Conservation (phyloP, 257 asterid species). For the Rehmannia glutinosa region DNA sequence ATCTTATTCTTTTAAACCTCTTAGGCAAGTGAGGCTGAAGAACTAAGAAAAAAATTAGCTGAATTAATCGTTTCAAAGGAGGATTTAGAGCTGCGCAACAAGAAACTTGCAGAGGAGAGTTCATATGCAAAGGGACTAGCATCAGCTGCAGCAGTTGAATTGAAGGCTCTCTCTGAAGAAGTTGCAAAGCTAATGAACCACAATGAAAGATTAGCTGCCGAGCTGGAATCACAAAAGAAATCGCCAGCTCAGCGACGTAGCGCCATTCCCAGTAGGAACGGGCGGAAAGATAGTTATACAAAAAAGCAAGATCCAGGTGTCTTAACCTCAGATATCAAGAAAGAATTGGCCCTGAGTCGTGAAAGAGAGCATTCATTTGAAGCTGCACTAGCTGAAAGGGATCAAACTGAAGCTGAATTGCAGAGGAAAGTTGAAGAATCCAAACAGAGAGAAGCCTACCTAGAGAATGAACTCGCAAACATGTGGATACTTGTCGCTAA, state of each 20-base stretch:
- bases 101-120: constrained; percentile 90
- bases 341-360: constrained; percentile 66
- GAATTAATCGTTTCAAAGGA: constrained; percentile 57
- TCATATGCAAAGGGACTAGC: constrained; percentile 97
- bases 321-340: constrained; percentile 53
- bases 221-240: constrained; percentile 66
- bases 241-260: constrained; percentile 65
- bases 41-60: constrained; percentile 50
- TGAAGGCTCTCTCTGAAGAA: constrained; percentile 94
- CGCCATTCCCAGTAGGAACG: constrained; percentile 45
- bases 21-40: constrained; percentile 71
- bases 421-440: constrained; percentile 90
- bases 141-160: constrained; percentile 97
- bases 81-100: constrained; percentile 75
- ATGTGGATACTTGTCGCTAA: constrained; percentile 97
- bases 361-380: constrained; percentile 83
- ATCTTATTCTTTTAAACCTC: constrained; percentile 6
- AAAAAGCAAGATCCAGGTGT: constrained; percentile 50
- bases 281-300: constrained; percentile 53
- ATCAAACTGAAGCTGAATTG: constrained; percentile 63
- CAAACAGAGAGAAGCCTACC: constrained; percentile 87
- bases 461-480: constrained; percentile 94
- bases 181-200: constrained; percentile 96
- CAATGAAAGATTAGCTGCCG: constrained; percentile 67
- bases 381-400: constrained; percentile 72